Evolutionary conservation across 1,139 yeast species (phyloP).

Genomic region (Geotrichum phurueaensis): DNA sequence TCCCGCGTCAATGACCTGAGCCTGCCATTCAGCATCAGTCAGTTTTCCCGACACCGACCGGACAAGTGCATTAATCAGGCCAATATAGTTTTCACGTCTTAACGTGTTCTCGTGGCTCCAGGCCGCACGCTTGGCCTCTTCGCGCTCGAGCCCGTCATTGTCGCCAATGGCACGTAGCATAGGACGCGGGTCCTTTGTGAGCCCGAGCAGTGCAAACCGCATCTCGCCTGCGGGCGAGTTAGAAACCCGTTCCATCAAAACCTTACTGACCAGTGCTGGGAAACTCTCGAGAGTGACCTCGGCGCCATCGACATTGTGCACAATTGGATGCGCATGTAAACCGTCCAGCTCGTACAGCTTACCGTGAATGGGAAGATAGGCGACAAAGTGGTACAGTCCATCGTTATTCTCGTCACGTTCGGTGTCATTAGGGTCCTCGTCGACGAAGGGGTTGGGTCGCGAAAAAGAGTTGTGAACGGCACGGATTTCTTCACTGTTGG

Average conservation of each 20-base stretch:
- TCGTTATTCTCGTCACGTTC: constrained; percentile 42
- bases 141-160: constrained; percentile 33
- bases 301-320: constrained; percentile 42
- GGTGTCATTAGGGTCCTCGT: constrained; percentile 36
- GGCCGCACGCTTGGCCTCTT: constrained; percentile 36
- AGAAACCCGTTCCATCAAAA: constrained; percentile 44
- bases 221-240: constrained; percentile 47
- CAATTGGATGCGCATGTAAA: constrained; percentile 52
- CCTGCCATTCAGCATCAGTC: constrained; percentile 44
- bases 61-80: constrained; percentile 46
- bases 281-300: constrained; percentile 7
- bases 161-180: constrained; percentile 41
- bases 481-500: constrained; percentile 56
- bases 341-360: constrained; percentile 64
- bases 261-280: constrained; percentile 32
- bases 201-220: constrained; percentile 54
- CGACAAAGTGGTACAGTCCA: constrained; percentile 59
- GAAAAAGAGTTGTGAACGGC: constrained; percentile 60
- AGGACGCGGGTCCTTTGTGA: constrained; percentile 48
- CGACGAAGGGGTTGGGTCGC: constrained; percentile 49
- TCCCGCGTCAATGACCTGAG: neutral
- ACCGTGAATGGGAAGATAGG: constrained; percentile 46
- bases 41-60: constrained; percentile 30
- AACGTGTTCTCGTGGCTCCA: constrained; percentile 42
- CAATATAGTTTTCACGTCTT: constrained; percentile 53